Conservation (phyloP, 2,329 filamentous ascomycete species). For the Cercospora sesami region DNA sequence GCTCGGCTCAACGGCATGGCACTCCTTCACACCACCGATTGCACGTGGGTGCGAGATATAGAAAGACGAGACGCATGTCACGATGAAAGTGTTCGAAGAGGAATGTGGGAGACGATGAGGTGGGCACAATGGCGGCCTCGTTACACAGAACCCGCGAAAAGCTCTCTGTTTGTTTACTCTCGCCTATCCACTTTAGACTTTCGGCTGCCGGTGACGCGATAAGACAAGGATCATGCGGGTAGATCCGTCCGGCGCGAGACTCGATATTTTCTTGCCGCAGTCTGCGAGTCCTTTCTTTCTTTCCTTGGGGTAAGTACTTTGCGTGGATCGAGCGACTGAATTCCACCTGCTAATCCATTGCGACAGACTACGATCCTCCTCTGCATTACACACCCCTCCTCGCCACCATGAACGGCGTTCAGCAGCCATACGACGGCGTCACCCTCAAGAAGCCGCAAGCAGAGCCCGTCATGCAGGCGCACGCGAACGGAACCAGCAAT, state of each 20-base stretch:
- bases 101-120: not conserved
- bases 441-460: slow-evolving; percentile 32
- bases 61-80: not conserved
- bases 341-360: slow-evolving; percentile 10
- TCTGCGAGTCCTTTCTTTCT: slow-evolving; percentile 35
- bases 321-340: slow-evolving; percentile 25
- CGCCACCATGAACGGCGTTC: slow-evolving; percentile 73
- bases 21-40: not conserved
- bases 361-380: slow-evolving; percentile 12
- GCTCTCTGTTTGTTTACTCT: slow-evolving; percentile 15
- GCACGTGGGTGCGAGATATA: not conserved
- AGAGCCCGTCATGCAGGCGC: slow-evolving; percentile 47
- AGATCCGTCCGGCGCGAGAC: not conserved
- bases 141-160: slow-evolving; percentile 10
- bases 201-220: slow-evolving; percentile 3
- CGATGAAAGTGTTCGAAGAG: not conserved
- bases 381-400: slow-evolving; percentile 11
- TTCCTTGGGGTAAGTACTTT: slow-evolving; percentile 51
- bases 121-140: slow-evolving; percentile 18
- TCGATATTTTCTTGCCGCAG: slow-evolving; percentile 1
- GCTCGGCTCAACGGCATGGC: not conserved
- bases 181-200: slow-evolving; percentile 1
- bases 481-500: slow-evolving; percentile 63
- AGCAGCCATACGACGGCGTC: slow-evolving; percentile 47
- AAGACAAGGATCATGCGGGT: not conserved